These are phyloP conservation scores for Scheffersomyces illinoinensis DNA, from an alignment of 1,139 yeast genomes.

Conservation along the genomic window DNA sequence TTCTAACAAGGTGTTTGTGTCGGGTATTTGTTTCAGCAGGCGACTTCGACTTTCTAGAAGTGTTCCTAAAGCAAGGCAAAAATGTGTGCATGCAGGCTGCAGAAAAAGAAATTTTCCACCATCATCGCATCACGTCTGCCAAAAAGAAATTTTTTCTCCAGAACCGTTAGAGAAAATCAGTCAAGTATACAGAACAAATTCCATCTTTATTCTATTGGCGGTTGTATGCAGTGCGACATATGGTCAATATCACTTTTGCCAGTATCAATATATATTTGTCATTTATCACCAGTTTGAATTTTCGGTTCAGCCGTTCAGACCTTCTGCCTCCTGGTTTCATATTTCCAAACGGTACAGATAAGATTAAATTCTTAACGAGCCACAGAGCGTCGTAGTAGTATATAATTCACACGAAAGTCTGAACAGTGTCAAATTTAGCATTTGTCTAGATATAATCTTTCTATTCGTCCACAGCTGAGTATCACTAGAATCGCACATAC, in stretches of 20 bases:
- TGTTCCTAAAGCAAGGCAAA: not conserved
- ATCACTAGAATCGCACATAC: too few relatives aligned
- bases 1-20: not conserved
- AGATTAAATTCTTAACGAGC: not conserved
- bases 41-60: not conserved
- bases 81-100: not conserved
- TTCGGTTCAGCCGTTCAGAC: not conserved
- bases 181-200: not conserved
- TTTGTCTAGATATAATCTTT: too few relatives aligned
- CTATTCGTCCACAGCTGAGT: too few relatives aligned
- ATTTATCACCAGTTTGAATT: not conserved
- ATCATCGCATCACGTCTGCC: not conserved
- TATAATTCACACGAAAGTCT: not conserved
- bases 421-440: not conserved
- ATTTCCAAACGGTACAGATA: not conserved
- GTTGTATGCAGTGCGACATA: not conserved
- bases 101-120: not conserved
- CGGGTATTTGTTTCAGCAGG: not conserved
- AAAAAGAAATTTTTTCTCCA: not conserved
- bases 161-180: not conserved
- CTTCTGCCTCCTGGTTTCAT: not conserved
- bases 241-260: not conserved
- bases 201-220: not conserved
- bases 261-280: not conserved
- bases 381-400: too few relatives aligned